Evolutionary conservation across 345 rosid genomes (phyloP).

Genomic region (Rhodomyrtus tomentosa): DNA sequence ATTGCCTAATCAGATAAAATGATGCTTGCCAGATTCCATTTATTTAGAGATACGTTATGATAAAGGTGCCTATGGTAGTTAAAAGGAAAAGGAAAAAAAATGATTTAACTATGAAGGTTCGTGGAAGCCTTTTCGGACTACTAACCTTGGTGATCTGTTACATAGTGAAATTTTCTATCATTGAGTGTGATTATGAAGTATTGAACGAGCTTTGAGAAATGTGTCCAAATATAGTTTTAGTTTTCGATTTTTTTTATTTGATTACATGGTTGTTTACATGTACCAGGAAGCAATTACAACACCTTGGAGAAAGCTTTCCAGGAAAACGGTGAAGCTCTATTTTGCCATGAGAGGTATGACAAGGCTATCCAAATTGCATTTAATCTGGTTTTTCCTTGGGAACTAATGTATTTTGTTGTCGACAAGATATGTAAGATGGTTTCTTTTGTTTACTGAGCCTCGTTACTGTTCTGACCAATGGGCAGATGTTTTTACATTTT

Average conservation of each 20-base stretch:
- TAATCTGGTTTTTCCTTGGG: background rate
- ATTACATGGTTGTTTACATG: background rate
- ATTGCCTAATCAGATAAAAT: background rate
- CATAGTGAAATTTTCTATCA: background rate
- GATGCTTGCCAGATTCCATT: background rate
- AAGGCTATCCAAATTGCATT: background rate
- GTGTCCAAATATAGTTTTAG: background rate
- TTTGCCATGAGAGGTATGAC: slow-evolving; percentile 75
- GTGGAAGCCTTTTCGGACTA: background rate
- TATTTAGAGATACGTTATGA: too few species aligned
- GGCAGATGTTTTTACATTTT: background rate
- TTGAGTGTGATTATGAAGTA: background rate
- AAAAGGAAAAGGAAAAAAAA: background rate
- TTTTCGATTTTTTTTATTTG: background rate
- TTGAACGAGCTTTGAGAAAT: background rate
- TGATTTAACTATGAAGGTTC: background rate
- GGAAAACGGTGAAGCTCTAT: slow-evolving; percentile 65
- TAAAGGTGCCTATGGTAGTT: background rate
- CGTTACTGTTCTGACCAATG: background rate
- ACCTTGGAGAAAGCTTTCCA: slow-evolving; percentile 73
- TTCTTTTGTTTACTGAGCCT: background rate
- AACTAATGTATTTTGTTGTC: background rate
- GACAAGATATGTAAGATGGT: background rate
- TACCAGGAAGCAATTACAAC: slow-evolving; percentile 67
- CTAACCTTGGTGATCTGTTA: background rate